A percentile compares a stretch with the other conserved stretches of the same genome.
Evolutionary conservation across 805 yeast genomes (phyloP).

Genomic region (Saturnispora zaruensis): DNA sequence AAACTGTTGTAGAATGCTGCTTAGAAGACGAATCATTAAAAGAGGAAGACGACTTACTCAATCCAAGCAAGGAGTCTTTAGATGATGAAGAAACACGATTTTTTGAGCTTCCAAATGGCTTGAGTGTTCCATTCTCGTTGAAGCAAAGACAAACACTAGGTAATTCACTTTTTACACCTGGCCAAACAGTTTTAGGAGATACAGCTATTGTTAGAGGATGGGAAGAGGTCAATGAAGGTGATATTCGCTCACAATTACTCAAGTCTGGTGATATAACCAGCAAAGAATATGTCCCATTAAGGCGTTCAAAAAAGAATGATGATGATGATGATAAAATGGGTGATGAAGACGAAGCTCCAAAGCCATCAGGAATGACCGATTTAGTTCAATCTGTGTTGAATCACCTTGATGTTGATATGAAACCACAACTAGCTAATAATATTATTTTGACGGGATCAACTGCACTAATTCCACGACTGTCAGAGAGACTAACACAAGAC

Average conservation of each 20-base stretch:
- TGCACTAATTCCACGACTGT: constrained; percentile 71
- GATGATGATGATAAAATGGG: constrained; percentile 24
- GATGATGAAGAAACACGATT: constrained; percentile 32
- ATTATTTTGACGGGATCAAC: constrained; percentile 81
- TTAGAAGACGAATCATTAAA: constrained; percentile 23
- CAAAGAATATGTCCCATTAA: constrained; percentile 68
- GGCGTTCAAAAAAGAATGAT: constrained; percentile 41
- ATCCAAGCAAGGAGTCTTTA: constrained; percentile 5
- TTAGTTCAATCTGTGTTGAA: constrained; percentile 48
- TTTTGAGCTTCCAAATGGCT: constrained; percentile 75
- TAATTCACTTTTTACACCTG: constrained; percentile 67
- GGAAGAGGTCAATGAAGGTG: constrained; percentile 44
- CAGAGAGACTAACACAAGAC: constrained; percentile 68
- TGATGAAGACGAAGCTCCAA: constrained; percentile 8
- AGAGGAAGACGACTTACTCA: constrained; percentile 12
- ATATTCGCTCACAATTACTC: constrained; percentile 30
- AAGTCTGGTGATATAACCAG: constrained; percentile 26
- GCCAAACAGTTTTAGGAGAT: constrained; percentile 23
- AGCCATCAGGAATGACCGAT: constrained; percentile 41
- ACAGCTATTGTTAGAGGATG: constrained; percentile 25
- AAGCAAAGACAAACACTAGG: constrained; percentile 55
- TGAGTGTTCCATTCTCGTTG: constrained; percentile 46
- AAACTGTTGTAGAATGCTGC: constrained; percentile 48
- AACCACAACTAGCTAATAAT: constrained; percentile 83
- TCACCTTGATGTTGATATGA: constrained; percentile 67